Percentiles rank a stretch among this genome's conserved stretches.
Evolutionary conservation across 495 filamentous ascomycete genomes (phyloP).

Genomic region (Annulohypoxylon maeteangense): DNA sequence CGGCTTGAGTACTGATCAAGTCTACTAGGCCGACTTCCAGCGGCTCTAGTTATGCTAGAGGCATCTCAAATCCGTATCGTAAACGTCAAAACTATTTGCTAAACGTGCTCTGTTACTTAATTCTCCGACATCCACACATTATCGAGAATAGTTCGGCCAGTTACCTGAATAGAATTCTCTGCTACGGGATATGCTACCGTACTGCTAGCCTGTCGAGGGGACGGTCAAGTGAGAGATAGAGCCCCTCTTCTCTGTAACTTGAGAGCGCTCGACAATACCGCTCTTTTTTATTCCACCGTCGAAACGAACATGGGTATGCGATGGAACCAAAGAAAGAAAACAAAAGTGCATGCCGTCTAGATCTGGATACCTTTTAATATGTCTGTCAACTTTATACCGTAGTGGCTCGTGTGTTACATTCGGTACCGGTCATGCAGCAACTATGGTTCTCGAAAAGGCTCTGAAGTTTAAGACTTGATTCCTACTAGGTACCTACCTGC

Average conservation of each 20-base stretch:
- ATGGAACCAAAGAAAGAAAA: conserved; percentile 41
- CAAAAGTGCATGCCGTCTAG: conserved; percentile 40
- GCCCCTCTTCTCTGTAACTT: conserved; percentile 39
- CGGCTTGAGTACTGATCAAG: conserved; percentile 1
- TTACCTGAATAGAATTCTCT: conserved; percentile 18
- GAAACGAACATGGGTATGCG: conserved; percentile 44
- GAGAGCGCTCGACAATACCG: conserved; percentile 25
- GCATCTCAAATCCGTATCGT: conserved; percentile 15
- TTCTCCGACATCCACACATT: conserved; percentile 27
- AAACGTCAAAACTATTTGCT: conserved; percentile 16
- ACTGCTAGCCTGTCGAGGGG: not conserved
- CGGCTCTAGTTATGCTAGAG: not conserved
- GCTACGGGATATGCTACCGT: not conserved
- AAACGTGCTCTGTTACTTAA: conserved; percentile 35
- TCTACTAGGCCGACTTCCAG: not conserved
- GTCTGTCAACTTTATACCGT: conserved; percentile 29
- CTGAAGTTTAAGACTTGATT: not conserved
- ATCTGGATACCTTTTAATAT: conserved; percentile 30
- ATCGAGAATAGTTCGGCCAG: conserved; percentile 10
- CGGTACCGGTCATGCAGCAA: conserved; percentile 5
- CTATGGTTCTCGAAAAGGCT: not conserved
- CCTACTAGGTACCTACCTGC: too few species aligned
- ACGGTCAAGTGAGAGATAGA: conserved; percentile 12
- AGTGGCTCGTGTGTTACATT: conserved; percentile 14
- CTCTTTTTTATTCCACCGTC: conserved; percentile 34